A percentile compares a stretch with the other conserved stretches of the same genome.
These are phyloP conservation scores for Pseudogymnoascus sp. DNA, from an alignment of 2,329 filamentous ascomycete genomes.

Conservation along the genomic window DNA sequence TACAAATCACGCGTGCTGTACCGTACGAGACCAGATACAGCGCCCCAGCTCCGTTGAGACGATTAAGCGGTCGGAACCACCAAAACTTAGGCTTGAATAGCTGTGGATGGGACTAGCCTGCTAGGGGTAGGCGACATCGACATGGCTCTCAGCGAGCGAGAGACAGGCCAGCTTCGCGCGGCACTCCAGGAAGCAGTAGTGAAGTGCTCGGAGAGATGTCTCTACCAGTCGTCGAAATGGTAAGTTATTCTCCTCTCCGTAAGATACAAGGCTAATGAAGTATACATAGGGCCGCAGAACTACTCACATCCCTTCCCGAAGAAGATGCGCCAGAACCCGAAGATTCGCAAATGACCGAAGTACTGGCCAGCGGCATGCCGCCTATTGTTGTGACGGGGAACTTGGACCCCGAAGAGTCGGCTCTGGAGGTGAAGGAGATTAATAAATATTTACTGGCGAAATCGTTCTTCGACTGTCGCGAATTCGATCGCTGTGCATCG, in stretches of 20 bases:
- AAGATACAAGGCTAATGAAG: constrained; percentile 14
- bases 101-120: background rate
- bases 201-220: constrained; percentile 86
- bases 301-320: constrained; percentile 70
- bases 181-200: constrained; percentile 78
- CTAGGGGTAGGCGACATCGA: constrained; percentile 9
- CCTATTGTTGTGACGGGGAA: constrained; percentile 47
- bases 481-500: constrained; percentile 87
- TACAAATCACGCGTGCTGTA: background rate
- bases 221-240: constrained; percentile 98
- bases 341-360: constrained; percentile 50
- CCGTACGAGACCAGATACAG: background rate
- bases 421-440: constrained; percentile 69
- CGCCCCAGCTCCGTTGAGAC: background rate
- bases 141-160: constrained; percentile 49
- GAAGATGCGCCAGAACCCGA: constrained; percentile 45
- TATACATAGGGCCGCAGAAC: constrained; percentile 73
- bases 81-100: background rate
- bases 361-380: constrained; percentile 39
- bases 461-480: constrained; percentile 88
- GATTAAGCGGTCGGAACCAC: background rate
- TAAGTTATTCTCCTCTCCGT: constrained; percentile 31
- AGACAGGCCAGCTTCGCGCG: constrained; percentile 45
- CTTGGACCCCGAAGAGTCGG: constrained; percentile 62
- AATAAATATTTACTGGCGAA: constrained; percentile 85